Evolutionary conservation across 2,329 filamentous ascomycete genomes (phyloP), one percentile per base, ranked within the genome.

Genomic region (Tothia fuscella): DNA sequence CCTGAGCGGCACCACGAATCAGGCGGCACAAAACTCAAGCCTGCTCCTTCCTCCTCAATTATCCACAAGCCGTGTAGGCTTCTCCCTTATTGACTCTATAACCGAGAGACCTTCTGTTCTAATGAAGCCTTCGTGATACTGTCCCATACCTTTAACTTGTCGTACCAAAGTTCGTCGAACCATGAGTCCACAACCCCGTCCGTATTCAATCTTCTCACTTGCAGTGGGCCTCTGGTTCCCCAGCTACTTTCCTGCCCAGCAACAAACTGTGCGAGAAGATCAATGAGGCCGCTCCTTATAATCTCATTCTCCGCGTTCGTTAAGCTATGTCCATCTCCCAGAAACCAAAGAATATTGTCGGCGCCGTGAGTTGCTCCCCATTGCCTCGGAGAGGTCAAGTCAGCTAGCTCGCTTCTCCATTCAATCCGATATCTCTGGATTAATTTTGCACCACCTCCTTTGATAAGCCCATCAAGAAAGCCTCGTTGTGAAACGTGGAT

Each of bases 271-370:
- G 57, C 56, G 21, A 67, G 57, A 1, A 55, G 53, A 17, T 55
- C 50, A 37, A 65, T 60, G 43, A 66, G 63, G 2, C 55, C 54
- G 24, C 48, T 42, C 10, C 48, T 52, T 0, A 68, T 53, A 14
- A 67, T 44, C 5, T 38, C 37, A 50, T 71, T 70, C 53, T 76
- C 72, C 6, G 52, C 48, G 0, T 52, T 51, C 5, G 53, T 60
- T 39, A 75, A 43, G 1, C 49, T 44, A 4, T 55, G 56, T 2
- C 65, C 67, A 47, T 68, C 63, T 0, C 72, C 72, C 64, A 65
- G 75, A 43, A 74, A 71, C 72, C 72, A 76, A 22, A 75, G 64
- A 5, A 61, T 56, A 50, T 68, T 60, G 46, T 76, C 72, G 0
- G 67, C 68, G 0, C 62, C 62, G 50, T 76, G 72, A 13, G 71